A percentile compares a stretch with the other conserved stretches of the same genome.
Evolutionary conservation across 805 yeast species (phyloP).

Genomic region (Grigorovia jiainica): DNA sequence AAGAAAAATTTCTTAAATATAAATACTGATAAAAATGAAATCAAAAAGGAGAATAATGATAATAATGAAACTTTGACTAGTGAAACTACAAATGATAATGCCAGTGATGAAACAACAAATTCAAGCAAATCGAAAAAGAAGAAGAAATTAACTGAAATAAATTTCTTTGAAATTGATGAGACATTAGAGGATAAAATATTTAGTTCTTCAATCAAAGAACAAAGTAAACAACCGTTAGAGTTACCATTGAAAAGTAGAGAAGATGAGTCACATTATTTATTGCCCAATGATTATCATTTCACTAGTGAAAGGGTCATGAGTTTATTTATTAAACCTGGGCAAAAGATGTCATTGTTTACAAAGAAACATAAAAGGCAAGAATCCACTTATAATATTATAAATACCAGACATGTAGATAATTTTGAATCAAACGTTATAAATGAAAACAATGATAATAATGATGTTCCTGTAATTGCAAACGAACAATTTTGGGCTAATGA

Average conservation of each 20-base stretch:
- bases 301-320: constrained; percentile 58
- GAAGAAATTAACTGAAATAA: constrained; percentile 33
- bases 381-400: too few relatives aligned
- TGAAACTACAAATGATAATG: constrained; percentile 1
- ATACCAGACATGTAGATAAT: too few relatives aligned
- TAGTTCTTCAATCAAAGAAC: constrained; percentile 25
- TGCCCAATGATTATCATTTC: constrained; percentile 70
- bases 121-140: constrained; percentile 16
- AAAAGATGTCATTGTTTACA: constrained; percentile 31
- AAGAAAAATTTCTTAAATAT: constrained; percentile 29
- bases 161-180: constrained; percentile 34
- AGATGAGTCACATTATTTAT: constrained; percentile 36
- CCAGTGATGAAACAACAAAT: constrained; percentile 6
- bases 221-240: constrained; percentile 25
- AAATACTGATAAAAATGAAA: constrained; percentile 2
- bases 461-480: constrained; percentile 38
- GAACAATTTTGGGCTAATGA: constrained; percentile 66
- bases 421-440: too few relatives aligned
- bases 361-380: constrained; percentile 7
- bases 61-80: constrained; percentile 6
- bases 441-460: constrained; percentile 10
- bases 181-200: constrained; percentile 35
- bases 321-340: constrained; percentile 59
- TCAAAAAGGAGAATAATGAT: neutral
- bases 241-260: constrained; percentile 35